Evolutionary conservation across 805 yeast genomes (phyloP), one percentile per base, ranked within the genome.

Genomic region (Pichia pseudocactophila): DNA sequence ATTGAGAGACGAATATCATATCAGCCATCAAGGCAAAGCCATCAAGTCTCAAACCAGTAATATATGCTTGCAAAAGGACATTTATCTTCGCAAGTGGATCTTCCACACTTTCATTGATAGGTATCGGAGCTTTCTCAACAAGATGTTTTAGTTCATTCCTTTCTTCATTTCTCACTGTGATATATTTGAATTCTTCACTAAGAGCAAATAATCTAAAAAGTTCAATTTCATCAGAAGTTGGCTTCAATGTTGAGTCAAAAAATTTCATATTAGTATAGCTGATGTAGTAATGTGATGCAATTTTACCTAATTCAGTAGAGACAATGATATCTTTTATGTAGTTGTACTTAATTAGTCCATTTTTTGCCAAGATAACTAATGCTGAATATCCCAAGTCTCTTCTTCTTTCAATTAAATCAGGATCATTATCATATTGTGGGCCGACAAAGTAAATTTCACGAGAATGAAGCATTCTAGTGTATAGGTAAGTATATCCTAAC

Each of bases 11-110:
- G 57, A 85, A 92, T 3, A 86, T 71, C 96, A 89, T 87, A 65
- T 92, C 99, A 0, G 96, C 78, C 72, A 82, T 78, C 46, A 94
- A 63, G 0, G 97, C 96, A 64, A 86, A 85, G 0, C 97, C 97
- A 1, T 83, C 92, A 15, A 92, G 65, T 9, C 69, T 65, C 19
- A 89, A 64, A 30, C 80, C 63, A 1, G 96, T 83, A n/a, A 92
- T 84, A 53, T 84, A 87, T 0, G 96, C 75, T 56, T 92, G 98
- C 11, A 92, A 63, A 30, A 92, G 61, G 7, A 87, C 76, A 50
- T 80, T 87, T 17, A 85, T 74, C 58, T 92, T 92, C 0, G 95
- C 82, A 15, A 76, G 58, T 0, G 89, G 80, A 45, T 86, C 90
- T 36, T 71, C 77, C 0, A 79, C 63, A 4, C 71, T 62, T 48